Evolutionary conservation across 2,329 filamentous ascomycete genomes (phyloP).

Genomic region (Teratosphaeria destructans): DNA sequence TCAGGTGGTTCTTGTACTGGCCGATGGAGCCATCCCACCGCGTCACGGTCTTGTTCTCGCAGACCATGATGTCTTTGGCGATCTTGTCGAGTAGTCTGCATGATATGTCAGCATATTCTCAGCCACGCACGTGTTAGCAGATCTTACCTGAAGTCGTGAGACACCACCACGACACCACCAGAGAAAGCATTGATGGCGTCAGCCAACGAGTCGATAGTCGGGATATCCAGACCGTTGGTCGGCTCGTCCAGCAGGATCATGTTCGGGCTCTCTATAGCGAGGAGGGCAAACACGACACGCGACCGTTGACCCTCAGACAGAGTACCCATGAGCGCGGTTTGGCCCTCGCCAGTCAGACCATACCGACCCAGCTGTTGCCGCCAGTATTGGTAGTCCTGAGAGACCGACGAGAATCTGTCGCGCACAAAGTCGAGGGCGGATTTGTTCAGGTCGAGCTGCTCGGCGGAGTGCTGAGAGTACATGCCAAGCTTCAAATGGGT

Average conservation of each 20-base stretch:
- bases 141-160: slow-evolving; percentile 92
- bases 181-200: slow-evolving; percentile 95
- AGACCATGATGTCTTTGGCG: slow-evolving; percentile 98
- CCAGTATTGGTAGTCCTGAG: slow-evolving; percentile 99
- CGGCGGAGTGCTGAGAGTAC: slow-evolving; percentile 96
- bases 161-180: slow-evolving; percentile 94
- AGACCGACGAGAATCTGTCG: slow-evolving; percentile 81
- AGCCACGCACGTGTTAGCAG: not conserved
- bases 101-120: slow-evolving; percentile 25
- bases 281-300: slow-evolving; percentile 91
- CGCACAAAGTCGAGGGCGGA: slow-evolving; percentile 94
- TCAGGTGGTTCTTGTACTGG: slow-evolving; percentile 95
- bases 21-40: slow-evolving; percentile 82
- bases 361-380: slow-evolving; percentile 93
- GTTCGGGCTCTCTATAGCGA: slow-evolving; percentile 92
- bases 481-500: slow-evolving; percentile 97
- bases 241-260: slow-evolving; percentile 98
- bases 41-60: slow-evolving; percentile 91
- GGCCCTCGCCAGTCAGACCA: slow-evolving; percentile 81
- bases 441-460: slow-evolving; percentile 97
- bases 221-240: slow-evolving; percentile 98
- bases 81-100: slow-evolving; percentile 92
- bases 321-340: slow-evolving; percentile 96
- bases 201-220: slow-evolving; percentile 92
- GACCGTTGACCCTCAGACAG: slow-evolving; percentile 96